These are phyloP conservation scores for Licmophora abbreviata DNA, from an alignment of 108 stramenopile species.

Conservation along the genomic window DNA sequence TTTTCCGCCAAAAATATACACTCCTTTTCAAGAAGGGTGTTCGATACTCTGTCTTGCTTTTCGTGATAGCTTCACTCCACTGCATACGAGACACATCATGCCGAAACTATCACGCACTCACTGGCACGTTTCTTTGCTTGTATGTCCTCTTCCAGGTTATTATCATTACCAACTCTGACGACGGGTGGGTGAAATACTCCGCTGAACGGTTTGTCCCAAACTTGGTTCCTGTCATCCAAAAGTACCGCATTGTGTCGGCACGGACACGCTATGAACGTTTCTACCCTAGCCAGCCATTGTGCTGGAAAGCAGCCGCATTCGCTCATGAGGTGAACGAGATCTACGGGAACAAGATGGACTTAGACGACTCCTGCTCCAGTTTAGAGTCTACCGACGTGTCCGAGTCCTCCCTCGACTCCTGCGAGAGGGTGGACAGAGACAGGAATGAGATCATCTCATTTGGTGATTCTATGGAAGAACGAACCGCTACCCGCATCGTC, in stretches of 20 bases:
- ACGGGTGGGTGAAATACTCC: conserved; percentile 87
- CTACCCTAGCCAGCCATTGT: conserved; percentile 82
- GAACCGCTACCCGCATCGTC: conserved; percentile 82
- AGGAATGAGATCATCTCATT: conserved; percentile 74
- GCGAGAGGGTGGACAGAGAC: conserved; percentile 3
- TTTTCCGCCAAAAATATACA: too few species aligned
- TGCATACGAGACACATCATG: too few species aligned
- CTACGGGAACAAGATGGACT: conserved; percentile 30
- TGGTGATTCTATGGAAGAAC: conserved; percentile 81
- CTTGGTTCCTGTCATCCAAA: conserved; percentile 58
- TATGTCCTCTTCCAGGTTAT: conserved; percentile 44
- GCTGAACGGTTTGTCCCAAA: conserved; percentile 69
- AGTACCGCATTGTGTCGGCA: conserved; percentile 72
- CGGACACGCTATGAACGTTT: conserved; percentile 80
- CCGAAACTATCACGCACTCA: neutral
- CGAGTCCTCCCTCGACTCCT: conserved; percentile 8
- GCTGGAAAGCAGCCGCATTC: conserved; percentile 93
- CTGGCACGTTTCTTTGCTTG: neutral
- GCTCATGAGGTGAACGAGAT: conserved; percentile 89
- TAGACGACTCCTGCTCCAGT: conserved; percentile 27
- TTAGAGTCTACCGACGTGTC: conserved; percentile 57
- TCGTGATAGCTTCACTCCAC: too few species aligned
- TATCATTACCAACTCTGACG: conserved; percentile 88
- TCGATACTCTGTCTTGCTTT: too few species aligned
- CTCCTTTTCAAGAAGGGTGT: too few species aligned